Evolutionary conservation across 192 early-diverging fungal genomes (phyloP), one percentile per base, ranked within the genome.

Genomic region (Coemansia aciculifera): DNA sequence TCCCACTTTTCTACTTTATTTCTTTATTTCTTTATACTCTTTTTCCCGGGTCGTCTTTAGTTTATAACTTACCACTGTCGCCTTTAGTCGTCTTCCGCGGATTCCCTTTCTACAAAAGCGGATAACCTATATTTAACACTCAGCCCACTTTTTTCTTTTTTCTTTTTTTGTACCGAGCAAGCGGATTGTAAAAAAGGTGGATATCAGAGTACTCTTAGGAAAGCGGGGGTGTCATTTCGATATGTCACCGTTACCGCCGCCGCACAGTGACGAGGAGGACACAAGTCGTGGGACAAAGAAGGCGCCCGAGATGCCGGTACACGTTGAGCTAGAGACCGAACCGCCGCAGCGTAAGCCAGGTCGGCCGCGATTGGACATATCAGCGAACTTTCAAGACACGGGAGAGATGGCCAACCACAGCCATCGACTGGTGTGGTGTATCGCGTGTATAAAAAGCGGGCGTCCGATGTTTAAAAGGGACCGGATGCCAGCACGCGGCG

Each of bases 401-500:
- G 81, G 81, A 56, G 81, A 83, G 52, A 83, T 83, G 81, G 81
- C 81, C 23, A 83, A 83, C 77, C 73, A 83, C 59, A 83, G 81
- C 69, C 81, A 83, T 46, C 81, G 81, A 24, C 69, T 83, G 44
- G 81, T 83, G 27, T 79, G 77, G 77, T 83, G 81, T 43, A 79
- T 79, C 24, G 81, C 68, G 31, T 83, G 81, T 63, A 82, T 82
- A 65, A 82, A 82, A 49, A 82, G 80, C 69, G 72, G 69, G 24
- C 67, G 80, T 10, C 65, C 66, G 19, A 68, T 82, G 71, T 82
- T 62, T 69, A 74, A 66, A 60, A 70, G 69, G 31, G 80, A 82
- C 56, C 67, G 80, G 10, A 72, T 82, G 34, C 80, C 80, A 5
- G 80, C 80, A 6, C 80, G 80, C 37, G 80, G 80, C 43, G 80